These are phyloP conservation scores for Albugo laibachii DNA, from an alignment of 352 stramenopile genomes.

Conservation along the genomic window DNA sequence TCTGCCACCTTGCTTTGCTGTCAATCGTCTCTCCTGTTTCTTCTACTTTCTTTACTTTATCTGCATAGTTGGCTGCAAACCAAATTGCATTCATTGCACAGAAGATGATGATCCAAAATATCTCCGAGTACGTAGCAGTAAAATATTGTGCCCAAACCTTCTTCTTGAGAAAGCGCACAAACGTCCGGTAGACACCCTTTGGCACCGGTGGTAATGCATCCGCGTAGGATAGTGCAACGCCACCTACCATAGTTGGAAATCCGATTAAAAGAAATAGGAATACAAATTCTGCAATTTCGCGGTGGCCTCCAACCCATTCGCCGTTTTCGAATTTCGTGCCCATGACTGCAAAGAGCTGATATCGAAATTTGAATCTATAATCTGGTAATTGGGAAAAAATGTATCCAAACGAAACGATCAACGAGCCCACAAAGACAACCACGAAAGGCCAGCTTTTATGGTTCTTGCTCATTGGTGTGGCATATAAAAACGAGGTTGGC, in stretches of 20 bases:
- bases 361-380: constrained; percentile 42
- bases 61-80: constrained; percentile 22
- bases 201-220: constrained; percentile 51
- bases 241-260: constrained; percentile 50
- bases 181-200: constrained; percentile 37
- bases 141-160: constrained; percentile 46
- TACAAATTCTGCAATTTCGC: constrained; percentile 53
- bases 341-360: constrained; percentile 38
- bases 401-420: constrained; percentile 32
- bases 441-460: constrained; percentile 70
- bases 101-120: constrained; percentile 42
- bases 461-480: constrained; percentile 52
- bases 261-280: constrained; percentile 52
- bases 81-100: constrained; percentile 59
- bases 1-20: constrained; percentile 17
- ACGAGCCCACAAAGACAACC: constrained; percentile 23
- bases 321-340: constrained; percentile 22
- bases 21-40: constrained; percentile 21
- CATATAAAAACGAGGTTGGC: constrained; percentile 18
- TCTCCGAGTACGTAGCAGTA: constrained; percentile 66
- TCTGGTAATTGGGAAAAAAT: constrained; percentile 57
- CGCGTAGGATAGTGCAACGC: constrained; percentile 33
- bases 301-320: constrained; percentile 48
- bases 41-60: constrained; percentile 12
- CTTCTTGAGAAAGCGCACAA: constrained; percentile 66